These are phyloP conservation scores for Exophiala aquamarina DNA, from an alignment of 2,329 filamentous ascomycete species.

Conservation along the genomic window DNA sequence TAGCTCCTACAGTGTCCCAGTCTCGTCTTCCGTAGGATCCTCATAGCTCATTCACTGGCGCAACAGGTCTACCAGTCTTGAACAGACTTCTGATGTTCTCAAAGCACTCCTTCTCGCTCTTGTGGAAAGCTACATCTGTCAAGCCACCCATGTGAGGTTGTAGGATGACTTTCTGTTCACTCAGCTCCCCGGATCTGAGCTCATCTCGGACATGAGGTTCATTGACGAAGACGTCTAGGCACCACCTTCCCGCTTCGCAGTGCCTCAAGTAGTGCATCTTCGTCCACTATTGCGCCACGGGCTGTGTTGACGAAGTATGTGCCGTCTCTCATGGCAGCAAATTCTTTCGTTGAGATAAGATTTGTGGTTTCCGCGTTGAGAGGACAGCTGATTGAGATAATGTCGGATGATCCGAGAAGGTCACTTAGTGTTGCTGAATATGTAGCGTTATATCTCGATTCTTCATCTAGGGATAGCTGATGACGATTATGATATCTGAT, in stretches of 20 bases:
- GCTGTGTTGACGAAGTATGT: conserved; percentile 53
- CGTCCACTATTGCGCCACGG: conserved; percentile 51
- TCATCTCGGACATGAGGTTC: conserved; percentile 38
- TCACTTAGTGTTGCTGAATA: conserved; percentile 30
- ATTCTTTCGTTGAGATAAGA: conserved; percentile 38
- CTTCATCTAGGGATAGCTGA: conserved; percentile 54
- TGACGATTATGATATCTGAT: conserved; percentile 74
- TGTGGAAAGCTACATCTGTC: conserved; percentile 46
- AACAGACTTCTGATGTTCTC: conserved; percentile 47
- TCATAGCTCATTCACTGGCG: conserved; percentile 37
- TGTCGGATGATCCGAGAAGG: conserved; percentile 33
- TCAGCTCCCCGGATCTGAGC: too few relatives aligned
- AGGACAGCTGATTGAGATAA: conserved; percentile 34
- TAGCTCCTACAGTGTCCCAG: too few relatives aligned
- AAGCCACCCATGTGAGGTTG: conserved; percentile 49
- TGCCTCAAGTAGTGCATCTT: conserved; percentile 48
- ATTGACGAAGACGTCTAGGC: conserved; percentile 49
- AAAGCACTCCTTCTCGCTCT: conserved; percentile 46
- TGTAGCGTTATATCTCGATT: conserved; percentile 36
- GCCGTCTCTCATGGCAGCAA: conserved; percentile 50
- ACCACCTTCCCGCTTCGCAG: conserved; percentile 48
- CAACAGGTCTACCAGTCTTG: conserved; percentile 38
- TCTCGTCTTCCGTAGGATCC: too few relatives aligned
- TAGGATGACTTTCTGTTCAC: conserved; percentile 36
- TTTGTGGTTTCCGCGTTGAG: conserved; percentile 13